Conservation (phyloP, 306 rosid genomes). For the Vicia villosa region DNA sequence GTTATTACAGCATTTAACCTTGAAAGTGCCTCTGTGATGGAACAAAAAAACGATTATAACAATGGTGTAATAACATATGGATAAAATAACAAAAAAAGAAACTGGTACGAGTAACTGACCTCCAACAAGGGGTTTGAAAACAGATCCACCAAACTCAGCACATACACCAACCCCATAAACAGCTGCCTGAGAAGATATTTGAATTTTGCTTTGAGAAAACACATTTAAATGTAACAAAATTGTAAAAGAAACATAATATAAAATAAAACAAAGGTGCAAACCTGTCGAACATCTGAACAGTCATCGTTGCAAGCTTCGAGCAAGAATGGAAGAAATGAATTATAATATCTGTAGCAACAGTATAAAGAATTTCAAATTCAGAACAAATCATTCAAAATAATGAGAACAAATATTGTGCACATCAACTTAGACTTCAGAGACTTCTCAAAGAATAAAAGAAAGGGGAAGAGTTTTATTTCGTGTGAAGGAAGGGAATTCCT, state of each 20-base stretch:
- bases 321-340: constrained; percentile 81
- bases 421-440: constrained; percentile 13
- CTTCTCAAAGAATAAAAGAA: constrained; percentile 10
- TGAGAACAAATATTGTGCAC: background rate
- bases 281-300: constrained; percentile 95
- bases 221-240: constrained; percentile 8
- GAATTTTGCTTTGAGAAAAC: constrained; percentile 10
- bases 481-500: constrained; percentile 23
- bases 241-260: constrained; percentile 8
- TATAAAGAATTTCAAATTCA: constrained; percentile 30
- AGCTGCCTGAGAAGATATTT: constrained; percentile 76
- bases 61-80: constrained; percentile 3
- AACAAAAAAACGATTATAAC: constrained; percentile 10
- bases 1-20: constrained; percentile 82
- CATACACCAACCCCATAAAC: constrained; percentile 98
- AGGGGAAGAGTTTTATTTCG: background rate
- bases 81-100: constrained; percentile 23
- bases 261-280: constrained; percentile 27
- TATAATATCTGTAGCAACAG: constrained; percentile 74
- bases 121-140: constrained; percentile 79
- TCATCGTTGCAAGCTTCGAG: constrained; percentile 98
- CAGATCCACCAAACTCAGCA: constrained; percentile 93
- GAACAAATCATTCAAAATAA: constrained; percentile 13
- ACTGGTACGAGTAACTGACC: constrained; percentile 49
- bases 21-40: constrained; percentile 84